Evolutionary conservation across 2,329 filamentous ascomycete species (phyloP), one percentile per base, ranked within the genome.

Genomic region (Neocucurbitaria cava): DNA sequence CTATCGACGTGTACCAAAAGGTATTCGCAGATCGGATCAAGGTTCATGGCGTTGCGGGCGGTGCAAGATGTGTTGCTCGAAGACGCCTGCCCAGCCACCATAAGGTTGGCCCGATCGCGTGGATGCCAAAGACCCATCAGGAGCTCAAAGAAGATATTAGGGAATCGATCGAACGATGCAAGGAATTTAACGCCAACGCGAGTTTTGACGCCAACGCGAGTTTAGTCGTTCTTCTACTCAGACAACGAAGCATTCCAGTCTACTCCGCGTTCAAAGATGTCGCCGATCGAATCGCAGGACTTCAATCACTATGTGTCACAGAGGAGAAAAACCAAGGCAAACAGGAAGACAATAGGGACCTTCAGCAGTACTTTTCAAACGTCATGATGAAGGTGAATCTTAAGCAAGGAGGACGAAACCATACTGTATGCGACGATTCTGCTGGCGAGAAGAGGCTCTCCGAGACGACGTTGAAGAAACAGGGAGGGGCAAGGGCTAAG

Each of bases 301-400:
- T 64, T 7, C 63, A 68, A 2, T 60, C 60, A 0, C 18, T 63
- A 3, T 66, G 58, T 30, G 9, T 63, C 40, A 3, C 31, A 3
- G 30, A 31, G 13, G 30, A 10, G 9, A n/a, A n/a, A 2, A n/a
- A n/a, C 13, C 31, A 35, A 17, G 26, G 26, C 26, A 23, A 24
- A 20, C 52, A 39, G n/a, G 5, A 35, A 21, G 40, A 42, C 39
- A 35, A 13, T 3, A 39, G 30, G n/a, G n/a, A n/a, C 17, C 17
- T n/a, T 20, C 13, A 36, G n/a, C 21, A 59, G 33, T 61, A 63
- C 46, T 50, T 65, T 44, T 47, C 35, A 11, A 69, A 69, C 35
- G 31, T 69, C 6, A 48, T 48, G 10, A 59, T 72, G 62, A 74
- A 76, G 43, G 47, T 57, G 0, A 74, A 74, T 20, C 41, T 74